Evolutionary conservation across 2,329 filamentous ascomycete genomes (phyloP), one percentile per base, ranked within the genome.

Genomic region (Mollisiaceae sp.): DNA sequence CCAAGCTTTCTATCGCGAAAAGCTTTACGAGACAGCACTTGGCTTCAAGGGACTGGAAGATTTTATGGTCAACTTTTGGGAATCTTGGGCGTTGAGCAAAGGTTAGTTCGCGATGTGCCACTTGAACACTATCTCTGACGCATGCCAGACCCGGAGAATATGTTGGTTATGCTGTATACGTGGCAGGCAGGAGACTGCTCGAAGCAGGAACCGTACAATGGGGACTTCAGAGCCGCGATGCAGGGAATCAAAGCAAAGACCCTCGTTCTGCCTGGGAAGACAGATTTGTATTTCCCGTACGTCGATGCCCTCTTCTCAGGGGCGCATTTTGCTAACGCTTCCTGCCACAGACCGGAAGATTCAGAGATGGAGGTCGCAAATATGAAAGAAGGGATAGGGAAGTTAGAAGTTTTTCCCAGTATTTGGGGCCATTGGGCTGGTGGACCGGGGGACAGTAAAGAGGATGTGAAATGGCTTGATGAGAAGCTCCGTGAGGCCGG

Each of bases 221-320:
- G 86, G 1, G 79, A 91, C 67, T 90, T 93, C 68, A 82, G 84
- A 65, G 82, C 83, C 61, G 87, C 89, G 0, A 83, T 94, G 85
- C 80, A 82, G 56, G 83, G 81, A 2, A 93, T 94, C 76, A 91
- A 89, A 75, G 89, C 91, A 0, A 91, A 88, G 71, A 88, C 86
- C 0, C 78, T 94, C 50, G 89, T 94, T 3, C 76, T 94, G 15
- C 91, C 92, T 0, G 79, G 82, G 24, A 87, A 91, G 74, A 93
- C 90, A 0, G 92, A 94, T 74, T 81, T 94, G 4, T 94, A 94
- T 74, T 94, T 95, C 70, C 90, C 91, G 81, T 87, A 74, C 78
- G 84, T 78, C 27, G 11, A 58, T 8, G 24, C 15, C 8, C 57
- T 56, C 5, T 27, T 4, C 20, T 6, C n/a, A n/a, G 24, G 8